phyloP scores from a whole-genome alignment of 176 grass and related monocot genomes.

The Saccharum officinarum region DNA sequence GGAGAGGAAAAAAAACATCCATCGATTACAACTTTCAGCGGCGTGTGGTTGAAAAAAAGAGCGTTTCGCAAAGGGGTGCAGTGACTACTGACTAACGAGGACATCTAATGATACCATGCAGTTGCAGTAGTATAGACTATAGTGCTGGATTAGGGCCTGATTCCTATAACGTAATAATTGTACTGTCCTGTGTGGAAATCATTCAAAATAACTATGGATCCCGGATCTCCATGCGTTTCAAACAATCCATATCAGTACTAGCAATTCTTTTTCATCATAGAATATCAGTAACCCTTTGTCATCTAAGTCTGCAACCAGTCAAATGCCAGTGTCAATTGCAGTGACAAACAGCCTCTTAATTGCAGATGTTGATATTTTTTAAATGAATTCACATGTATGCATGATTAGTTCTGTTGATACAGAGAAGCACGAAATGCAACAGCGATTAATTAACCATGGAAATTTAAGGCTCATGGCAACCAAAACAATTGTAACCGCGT shows the following conservation, averaged over 20 bases:
- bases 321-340: background rate
- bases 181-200: background rate
- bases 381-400: background rate
- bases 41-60: background rate
- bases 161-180: background rate
- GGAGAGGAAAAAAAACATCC: background rate
- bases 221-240: background rate
- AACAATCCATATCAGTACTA: background rate
- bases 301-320: background rate
- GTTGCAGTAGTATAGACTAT: background rate
- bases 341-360: background rate
- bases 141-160: background rate
- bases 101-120: background rate
- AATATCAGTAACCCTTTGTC: background rate
- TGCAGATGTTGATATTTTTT: background rate
- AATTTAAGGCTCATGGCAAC: background rate
- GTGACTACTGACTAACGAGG: background rate
- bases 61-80: background rate
- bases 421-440: background rate
- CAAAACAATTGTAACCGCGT: background rate
- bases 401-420: background rate
- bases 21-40: slow-evolving; percentile 15
- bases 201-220: background rate
- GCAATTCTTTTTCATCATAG: background rate
- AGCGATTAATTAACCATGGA: background rate